Conservation (phyloP, 2,329 filamentous ascomycete genomes). For the Mycosphaerella sp. region DNA sequence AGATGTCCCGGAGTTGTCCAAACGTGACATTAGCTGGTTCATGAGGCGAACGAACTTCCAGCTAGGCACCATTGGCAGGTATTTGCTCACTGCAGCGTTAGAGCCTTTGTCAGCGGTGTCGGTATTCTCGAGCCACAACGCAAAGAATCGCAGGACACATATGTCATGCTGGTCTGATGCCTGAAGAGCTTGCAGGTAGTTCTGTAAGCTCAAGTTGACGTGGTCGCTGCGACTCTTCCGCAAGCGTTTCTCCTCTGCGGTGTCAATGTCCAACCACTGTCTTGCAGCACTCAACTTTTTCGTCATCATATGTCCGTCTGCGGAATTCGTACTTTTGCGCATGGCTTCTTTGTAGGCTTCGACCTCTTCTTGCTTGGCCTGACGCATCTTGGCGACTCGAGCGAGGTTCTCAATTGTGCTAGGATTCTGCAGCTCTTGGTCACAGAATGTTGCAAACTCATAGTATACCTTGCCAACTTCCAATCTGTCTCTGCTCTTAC, state of each 20-base stretch:
- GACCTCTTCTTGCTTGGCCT: constrained; percentile 77
- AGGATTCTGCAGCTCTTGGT: constrained; percentile 82
- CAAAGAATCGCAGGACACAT: constrained; percentile 84
- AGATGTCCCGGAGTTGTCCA: constrained; percentile 60
- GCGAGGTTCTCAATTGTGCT: constrained; percentile 79
- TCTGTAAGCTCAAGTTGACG: constrained; percentile 81
- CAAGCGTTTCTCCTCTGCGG: constrained; percentile 75
- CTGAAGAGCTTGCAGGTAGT: constrained; percentile 78
- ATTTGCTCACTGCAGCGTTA: constrained; percentile 66
- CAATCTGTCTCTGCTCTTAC: constrained; percentile 57
- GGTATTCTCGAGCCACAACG: constrained; percentile 86
- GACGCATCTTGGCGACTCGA: constrained; percentile 69
- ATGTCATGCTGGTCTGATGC: constrained; percentile 86
- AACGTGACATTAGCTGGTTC: constrained; percentile 92
- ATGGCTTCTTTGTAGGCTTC: constrained; percentile 61
- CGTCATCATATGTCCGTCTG: constrained; percentile 50
- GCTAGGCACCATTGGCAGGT: constrained; percentile 71
- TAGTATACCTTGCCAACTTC: constrained; percentile 87
- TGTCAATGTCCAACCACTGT: constrained; percentile 84
- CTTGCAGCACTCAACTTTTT: constrained; percentile 65
- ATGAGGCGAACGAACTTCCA: constrained; percentile 88
- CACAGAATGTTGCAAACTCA: constrained; percentile 91
- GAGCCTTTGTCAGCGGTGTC: constrained; percentile 57
- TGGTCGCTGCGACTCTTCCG: constrained; percentile 72
- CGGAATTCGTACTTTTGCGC: constrained; percentile 35